These are phyloP conservation scores for Botrytis fabae DNA, from an alignment of 2,329 filamentous ascomycete species.

Conservation along the genomic window DNA sequence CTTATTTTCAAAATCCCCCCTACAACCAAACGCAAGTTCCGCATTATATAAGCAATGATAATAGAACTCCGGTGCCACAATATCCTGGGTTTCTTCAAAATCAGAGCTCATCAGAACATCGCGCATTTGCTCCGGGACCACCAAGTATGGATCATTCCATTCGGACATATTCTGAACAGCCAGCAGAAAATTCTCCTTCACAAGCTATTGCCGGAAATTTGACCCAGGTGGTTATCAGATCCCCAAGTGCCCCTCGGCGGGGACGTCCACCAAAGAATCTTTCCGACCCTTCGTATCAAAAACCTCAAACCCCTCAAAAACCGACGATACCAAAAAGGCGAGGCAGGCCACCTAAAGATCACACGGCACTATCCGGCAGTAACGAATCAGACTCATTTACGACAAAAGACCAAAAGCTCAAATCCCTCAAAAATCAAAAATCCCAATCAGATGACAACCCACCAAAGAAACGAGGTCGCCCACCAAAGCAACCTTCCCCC, in stretches of 20 bases:
- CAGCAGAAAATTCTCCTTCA: neutral
- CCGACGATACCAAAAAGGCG: neutral
- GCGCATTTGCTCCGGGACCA: neutral
- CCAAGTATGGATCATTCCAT: neutral
- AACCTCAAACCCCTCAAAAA: neutral
- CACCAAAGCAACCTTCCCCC: constrained; percentile 15
- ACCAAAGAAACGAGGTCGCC: constrained; percentile 30
- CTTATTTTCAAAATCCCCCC: neutral
- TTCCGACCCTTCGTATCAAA: neutral
- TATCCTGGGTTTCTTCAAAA: neutral
- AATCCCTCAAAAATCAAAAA: neutral
- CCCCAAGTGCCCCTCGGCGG: neutral
- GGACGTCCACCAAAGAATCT: constrained; percentile 16
- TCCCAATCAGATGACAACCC: neutral
- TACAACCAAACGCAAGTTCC: neutral
- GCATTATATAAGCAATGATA: neutral
- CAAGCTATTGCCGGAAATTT: neutral
- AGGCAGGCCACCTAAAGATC: constrained; percentile 17
- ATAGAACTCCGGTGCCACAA: neutral
- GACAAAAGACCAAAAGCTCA: neutral
- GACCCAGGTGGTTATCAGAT: neutral
- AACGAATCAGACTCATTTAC: neutral
- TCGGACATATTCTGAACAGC: neutral
- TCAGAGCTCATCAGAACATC: neutral
- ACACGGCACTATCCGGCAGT: neutral